Evolutionary conservation across 306 rosid genomes (phyloP), one percentile per base, ranked within the genome.

Genomic region (Glycine soja): DNA sequence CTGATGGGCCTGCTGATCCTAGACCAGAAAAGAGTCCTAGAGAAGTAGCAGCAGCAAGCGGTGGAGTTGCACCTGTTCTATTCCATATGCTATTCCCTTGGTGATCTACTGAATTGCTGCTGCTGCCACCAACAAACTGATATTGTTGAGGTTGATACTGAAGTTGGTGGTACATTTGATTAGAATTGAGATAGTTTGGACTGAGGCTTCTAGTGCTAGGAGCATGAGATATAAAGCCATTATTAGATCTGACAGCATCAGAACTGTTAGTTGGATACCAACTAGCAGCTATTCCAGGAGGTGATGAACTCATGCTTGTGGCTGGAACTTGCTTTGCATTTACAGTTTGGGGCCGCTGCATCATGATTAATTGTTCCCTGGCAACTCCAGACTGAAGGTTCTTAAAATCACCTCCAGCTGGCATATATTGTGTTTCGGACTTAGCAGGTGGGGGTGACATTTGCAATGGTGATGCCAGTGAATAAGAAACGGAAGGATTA

Each of bases 21-120:
- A 87, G 46, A 67, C 93, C 94, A 2, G 99, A 92, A 89, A 93
- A 96, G n/a, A 96, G 94, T 42, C 99, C 99, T 0, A 96, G 92
- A 47, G 98, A 96, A 42, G 98, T 85, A 45, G 99, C 97, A 16
- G 97, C 91, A 71, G 97, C 93, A 62, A 96, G 85, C 3, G 90
- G 64, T 36, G 97, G 95, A 54, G 93, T 81, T 50, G 92, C 78
- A 83, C 89, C 90, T 10, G 88, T 75, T 83, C 97, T 88, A 81
- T 82, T 89, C 97, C 92, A 89, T 15, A 81, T 72, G 82, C 74
- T 62, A 86, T 86, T 95, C 73, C 90, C 97, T 79, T 87, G 87
- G 64, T 88, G 86, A 81, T 93, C 98, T 66, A 84, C 91, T 30
- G 86, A 84, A 78, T 84, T 76, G 78, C 88, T 84, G 30, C 30